Evolutionary conservation across 371 early-diverging fungal species (phyloP), one percentile per base, ranked within the genome.

Genomic region (Conidiobolus incongruus): DNA sequence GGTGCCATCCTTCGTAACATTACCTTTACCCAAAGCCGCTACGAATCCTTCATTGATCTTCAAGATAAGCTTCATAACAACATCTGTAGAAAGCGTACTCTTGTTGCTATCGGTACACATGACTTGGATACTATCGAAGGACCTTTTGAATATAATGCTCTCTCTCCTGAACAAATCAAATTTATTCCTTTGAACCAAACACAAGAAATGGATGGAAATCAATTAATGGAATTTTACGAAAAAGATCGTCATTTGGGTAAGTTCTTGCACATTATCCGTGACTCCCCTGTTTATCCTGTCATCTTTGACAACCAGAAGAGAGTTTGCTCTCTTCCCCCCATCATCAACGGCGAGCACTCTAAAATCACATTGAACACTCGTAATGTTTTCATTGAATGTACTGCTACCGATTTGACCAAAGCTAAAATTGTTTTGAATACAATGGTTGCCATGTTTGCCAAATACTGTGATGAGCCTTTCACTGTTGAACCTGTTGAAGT

Each of bases 41-140:
- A 97, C 69, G 72, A 85, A 49, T 81, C 78, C 56, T 94, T 99
- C 65, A 98, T 99, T 50, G 91, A 95, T 45, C 75, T 96, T 44
- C 99, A 99, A 64, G 99, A 98, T 54, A 99, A 96, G 69, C 77
- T 99, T 32, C 98, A 99, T 68, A 72, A 74, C 56, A 94, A 90
- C 70, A 72, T 97, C 52, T 87, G 99, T 70, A 63, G 83, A 55
- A 89, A 91, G 67, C 83, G 99, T 55, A 80, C 82, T 1, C 63
- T 98, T 46, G 98, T 92, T 13, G 85, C 99, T 15, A 95, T 99
- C 52, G 99, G 99, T 48, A 98, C 98, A 10, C 99, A 99, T 52
- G 98, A 99, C 60, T 66, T 97, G 28, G 96, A 95, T 56, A 94
- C 91, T 7, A 66, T 98, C 29, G 56, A 79, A 47, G 88, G 82